phyloP scores from a whole-genome alignment of 306 rosid genomes.

The Styphnolobium japonicum region DNA sequence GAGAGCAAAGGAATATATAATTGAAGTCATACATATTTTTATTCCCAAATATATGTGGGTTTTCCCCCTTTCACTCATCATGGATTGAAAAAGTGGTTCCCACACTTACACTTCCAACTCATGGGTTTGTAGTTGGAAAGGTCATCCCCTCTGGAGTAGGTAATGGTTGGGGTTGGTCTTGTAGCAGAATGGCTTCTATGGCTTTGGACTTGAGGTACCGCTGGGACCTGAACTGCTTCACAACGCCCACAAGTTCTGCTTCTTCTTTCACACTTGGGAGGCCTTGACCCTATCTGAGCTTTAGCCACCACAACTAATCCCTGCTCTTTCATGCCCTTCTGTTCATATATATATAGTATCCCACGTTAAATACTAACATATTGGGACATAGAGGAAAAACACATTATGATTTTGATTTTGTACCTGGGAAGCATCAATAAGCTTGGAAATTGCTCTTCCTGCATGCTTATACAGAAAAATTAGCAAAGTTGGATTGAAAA shows the following conservation, averaged over 20 bases:
- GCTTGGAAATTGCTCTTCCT: slow-evolving; percentile 60
- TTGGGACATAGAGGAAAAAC: background rate
- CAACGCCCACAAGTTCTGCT: slow-evolving; percentile 62
- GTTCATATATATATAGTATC: background rate
- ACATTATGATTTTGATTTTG: background rate
- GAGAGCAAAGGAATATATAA: background rate
- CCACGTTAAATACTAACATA: background rate
- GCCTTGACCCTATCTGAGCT: slow-evolving; percentile 65
- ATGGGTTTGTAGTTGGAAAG: slow-evolving; percentile 82
- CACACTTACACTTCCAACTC: slow-evolving; percentile 90
- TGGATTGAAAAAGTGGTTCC: slow-evolving; percentile 66
- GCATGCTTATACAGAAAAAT: slow-evolving; percentile 18
- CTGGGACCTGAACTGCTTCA: slow-evolving; percentile 82
- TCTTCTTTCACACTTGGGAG: slow-evolving; percentile 63
- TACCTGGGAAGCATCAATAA: slow-evolving; percentile 37
- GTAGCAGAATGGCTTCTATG: slow-evolving; percentile 29
- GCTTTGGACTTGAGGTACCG: slow-evolving; percentile 38
- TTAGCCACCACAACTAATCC: slow-evolving; percentile 18
- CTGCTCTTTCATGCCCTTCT: slow-evolving; percentile 33
- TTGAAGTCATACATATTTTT: slow-evolving; percentile 7
- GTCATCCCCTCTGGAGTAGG: slow-evolving; percentile 51
- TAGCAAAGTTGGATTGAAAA: slow-evolving; percentile 5
- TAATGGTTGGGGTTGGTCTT: background rate
- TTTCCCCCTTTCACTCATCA: slow-evolving; percentile 26
- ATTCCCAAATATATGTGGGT: background rate